Percentiles rank a stretch among this genome's conserved stretches.
Evolutionary conservation across 129 eudicot genomes (phyloP).

Genomic region (Artemisia annua): DNA sequence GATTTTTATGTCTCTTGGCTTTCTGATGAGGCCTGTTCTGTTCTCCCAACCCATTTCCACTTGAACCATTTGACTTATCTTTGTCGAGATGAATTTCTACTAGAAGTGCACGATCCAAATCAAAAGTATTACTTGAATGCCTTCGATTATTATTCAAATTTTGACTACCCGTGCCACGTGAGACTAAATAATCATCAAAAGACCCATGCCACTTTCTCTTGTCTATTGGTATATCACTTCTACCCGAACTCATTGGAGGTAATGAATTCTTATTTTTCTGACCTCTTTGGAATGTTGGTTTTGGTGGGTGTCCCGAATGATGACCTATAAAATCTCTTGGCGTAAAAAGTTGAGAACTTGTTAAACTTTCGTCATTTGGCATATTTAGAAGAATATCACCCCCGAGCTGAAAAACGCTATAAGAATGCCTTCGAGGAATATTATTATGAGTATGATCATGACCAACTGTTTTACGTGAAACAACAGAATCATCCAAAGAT

Average conservation of each 20-base stretch:
- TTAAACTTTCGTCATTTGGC: slow-evolving; percentile 25
- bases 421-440: slow-evolving; percentile 44
- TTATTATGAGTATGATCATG: slow-evolving; percentile 17
- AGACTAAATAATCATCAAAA: slow-evolving; percentile 32
- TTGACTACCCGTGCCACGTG: slow-evolving; percentile 19
- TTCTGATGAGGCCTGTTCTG: slow-evolving; percentile 39
- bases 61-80: slow-evolving; percentile 18
- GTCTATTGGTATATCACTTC: slow-evolving; percentile 18
- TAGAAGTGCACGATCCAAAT: slow-evolving; percentile 32
- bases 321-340: slow-evolving; percentile 1
- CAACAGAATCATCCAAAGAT: slow-evolving; percentile 29
- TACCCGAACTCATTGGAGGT: slow-evolving; percentile 29
- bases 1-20: slow-evolving; percentile 22
- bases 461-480: slow-evolving; percentile 4
- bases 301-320: slow-evolving; percentile 11
- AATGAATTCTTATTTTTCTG: slow-evolving; percentile 22
- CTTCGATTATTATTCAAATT: slow-evolving; percentile 23
- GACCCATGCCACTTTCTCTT: slow-evolving; percentile 34
- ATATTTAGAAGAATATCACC: slow-evolving; percentile 37
- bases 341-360: not conserved
- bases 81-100: slow-evolving; percentile 27
- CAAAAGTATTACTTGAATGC: slow-evolving; percentile 31
- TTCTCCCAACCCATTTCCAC: slow-evolving; percentile 25
- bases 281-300: not conserved
- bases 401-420: slow-evolving; percentile 32